Conservation (phyloP, 768 basidiomycete genomes). For the Omphalotus guepiniiformis region DNA sequence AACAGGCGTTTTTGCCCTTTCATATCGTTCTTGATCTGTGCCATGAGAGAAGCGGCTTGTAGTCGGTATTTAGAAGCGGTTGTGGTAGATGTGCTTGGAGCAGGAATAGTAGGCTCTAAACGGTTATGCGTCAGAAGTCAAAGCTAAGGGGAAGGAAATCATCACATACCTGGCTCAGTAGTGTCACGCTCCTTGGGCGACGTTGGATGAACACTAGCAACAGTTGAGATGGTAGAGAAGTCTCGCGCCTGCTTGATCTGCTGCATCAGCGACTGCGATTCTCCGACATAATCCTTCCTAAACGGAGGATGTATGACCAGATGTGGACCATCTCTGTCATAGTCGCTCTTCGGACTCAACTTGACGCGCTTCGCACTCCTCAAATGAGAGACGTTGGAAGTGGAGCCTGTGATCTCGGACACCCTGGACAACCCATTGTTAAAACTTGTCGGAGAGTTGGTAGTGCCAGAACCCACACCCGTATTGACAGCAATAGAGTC, state of each 20-base stretch:
- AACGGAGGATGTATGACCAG: constrained; percentile 42
- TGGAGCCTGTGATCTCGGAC: constrained; percentile 37
- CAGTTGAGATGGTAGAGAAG: constrained; percentile 71
- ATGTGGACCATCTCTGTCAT: constrained; percentile 43
- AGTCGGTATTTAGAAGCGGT: constrained; percentile 58
- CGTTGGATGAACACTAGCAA: constrained; percentile 36
- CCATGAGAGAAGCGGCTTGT: constrained; percentile 79
- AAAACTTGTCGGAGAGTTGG: constrained; percentile 43
- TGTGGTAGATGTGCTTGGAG: neutral
- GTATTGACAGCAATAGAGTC: constrained; percentile 89
- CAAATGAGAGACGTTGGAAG: constrained; percentile 45
- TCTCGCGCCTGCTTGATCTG: constrained; percentile 75
- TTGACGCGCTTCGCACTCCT: constrained; percentile 80
- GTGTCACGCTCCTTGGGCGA: constrained; percentile 18
- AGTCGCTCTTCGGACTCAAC: constrained; percentile 64
- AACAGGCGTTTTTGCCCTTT: constrained; percentile 69
- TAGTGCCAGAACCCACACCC: constrained; percentile 47
- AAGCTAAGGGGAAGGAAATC: neutral
- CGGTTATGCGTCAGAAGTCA: neutral
- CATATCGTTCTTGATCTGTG: constrained; percentile 79
- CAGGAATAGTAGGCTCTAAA: neutral
- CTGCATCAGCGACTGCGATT: constrained; percentile 73
- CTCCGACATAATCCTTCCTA: constrained; percentile 72
- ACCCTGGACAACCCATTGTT: constrained; percentile 42
- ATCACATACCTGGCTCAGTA: neutral